phyloP scores from a whole-genome alignment of 2,329 filamentous ascomycete species.

The Ophiostoma piceae region DNA sequence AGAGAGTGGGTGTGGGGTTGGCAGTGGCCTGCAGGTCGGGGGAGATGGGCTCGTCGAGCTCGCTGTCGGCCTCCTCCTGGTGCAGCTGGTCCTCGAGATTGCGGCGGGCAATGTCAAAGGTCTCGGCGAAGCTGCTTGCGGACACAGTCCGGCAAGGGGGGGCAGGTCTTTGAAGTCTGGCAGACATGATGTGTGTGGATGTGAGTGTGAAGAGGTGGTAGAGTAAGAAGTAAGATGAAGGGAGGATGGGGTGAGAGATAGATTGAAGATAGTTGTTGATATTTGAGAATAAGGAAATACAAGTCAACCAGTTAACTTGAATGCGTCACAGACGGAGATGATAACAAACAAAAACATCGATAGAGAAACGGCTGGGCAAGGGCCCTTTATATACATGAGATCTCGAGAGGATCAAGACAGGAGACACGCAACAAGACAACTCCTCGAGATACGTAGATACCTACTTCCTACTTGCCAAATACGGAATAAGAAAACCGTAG shows the following conservation, averaged over 20 bases:
- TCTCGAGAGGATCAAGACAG: slow-evolving; percentile 1
- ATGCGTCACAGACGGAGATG: slow-evolving; percentile 16
- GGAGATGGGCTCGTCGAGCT: slow-evolving; percentile 16
- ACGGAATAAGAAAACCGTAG: background rate
- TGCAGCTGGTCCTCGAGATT: slow-evolving; percentile 30
- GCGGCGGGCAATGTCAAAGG: slow-evolving; percentile 33
- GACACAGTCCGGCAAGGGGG: slow-evolving; percentile 30
- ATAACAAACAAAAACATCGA: background rate
- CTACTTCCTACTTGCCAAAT: slow-evolving; percentile 2
- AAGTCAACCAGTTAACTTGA: slow-evolving; percentile 11
- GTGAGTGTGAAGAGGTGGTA: background rate
- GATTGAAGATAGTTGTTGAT: background rate
- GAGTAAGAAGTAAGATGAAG: too few species aligned
- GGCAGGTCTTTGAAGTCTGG: slow-evolving; percentile 30
- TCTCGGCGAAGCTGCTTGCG: slow-evolving; percentile 34
- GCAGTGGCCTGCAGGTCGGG: slow-evolving; percentile 19
- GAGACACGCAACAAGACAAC: background rate
- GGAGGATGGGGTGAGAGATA: background rate
- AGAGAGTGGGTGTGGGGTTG: slow-evolving; percentile 14
- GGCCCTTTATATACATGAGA: slow-evolving; percentile 7
- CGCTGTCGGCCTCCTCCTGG: slow-evolving; percentile 19
- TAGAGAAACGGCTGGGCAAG: background rate
- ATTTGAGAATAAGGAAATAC: background rate
- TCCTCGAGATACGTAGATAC: slow-evolving; percentile 5
- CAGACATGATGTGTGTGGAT: slow-evolving; percentile 27